These are phyloP conservation scores for Skeletonema marinoi DNA, from an alignment of 108 stramenopile genomes.

Conservation along the genomic window DNA sequence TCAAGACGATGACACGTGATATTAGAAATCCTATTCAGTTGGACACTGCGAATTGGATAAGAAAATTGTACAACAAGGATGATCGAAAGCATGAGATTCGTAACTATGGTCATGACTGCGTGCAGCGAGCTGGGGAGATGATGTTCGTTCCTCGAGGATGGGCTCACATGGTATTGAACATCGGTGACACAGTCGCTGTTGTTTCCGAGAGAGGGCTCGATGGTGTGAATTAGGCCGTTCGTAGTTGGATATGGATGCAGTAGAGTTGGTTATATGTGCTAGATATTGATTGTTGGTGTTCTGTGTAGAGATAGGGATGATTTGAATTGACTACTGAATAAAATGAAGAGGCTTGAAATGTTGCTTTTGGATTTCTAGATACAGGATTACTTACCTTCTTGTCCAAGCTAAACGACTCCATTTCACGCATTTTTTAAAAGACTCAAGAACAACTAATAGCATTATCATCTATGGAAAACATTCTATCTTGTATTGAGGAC, in stretches of 20 bases:
- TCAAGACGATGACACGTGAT: constrained; percentile 87
- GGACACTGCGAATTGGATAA: constrained; percentile 30
- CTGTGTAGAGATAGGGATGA: too few relatives aligned
- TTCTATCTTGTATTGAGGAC: too few relatives aligned
- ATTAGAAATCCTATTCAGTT: constrained; percentile 34
- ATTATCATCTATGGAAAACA: too few relatives aligned
- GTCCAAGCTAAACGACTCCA: too few relatives aligned
- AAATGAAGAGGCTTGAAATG: too few relatives aligned
- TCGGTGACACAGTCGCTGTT: constrained; percentile 93
- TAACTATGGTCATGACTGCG: constrained; percentile 85
- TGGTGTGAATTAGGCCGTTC: neutral
- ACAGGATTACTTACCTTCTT: too few relatives aligned
- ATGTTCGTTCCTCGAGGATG: constrained; percentile 95
- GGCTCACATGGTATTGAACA: constrained; percentile 98
- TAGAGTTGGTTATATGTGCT: neutral
- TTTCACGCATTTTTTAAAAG: too few relatives aligned
- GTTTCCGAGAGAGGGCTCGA: constrained; percentile 46
- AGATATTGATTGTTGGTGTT: neutral
- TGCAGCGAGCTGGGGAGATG: constrained; percentile 95
- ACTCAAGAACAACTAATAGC: too few relatives aligned
- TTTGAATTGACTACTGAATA: too few relatives aligned
- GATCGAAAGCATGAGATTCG: constrained; percentile 35
- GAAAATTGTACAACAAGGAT: constrained; percentile 35
- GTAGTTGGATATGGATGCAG: too few relatives aligned
- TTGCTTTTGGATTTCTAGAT: too few relatives aligned